These are phyloP conservation scores for Lyophyllum atratum DNA, from an alignment of 768 basidiomycete genomes.

Conservation along the genomic window DNA sequence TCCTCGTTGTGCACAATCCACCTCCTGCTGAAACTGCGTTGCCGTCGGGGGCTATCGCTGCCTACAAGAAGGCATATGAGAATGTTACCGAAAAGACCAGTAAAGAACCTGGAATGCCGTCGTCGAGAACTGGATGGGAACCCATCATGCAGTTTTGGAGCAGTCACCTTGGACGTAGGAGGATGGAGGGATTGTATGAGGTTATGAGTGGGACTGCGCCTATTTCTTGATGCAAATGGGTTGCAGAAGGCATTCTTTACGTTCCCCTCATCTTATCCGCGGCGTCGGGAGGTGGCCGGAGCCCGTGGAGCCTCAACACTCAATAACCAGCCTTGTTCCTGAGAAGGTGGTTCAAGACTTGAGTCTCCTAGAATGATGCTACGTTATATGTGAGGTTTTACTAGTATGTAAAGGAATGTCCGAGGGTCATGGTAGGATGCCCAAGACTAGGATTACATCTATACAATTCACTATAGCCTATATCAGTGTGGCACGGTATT, in stretches of 20 bases:
- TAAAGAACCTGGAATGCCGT: conserved; percentile 67
- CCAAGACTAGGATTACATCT: not conserved
- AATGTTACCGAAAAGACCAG: conserved; percentile 51
- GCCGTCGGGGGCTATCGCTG: conserved; percentile 43
- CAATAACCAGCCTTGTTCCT: too few species aligned
- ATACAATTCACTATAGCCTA: not conserved
- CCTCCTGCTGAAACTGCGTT: conserved; percentile 46
- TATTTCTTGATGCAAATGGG: not conserved
- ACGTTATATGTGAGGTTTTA: not conserved
- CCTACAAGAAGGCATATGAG: conserved; percentile 64
- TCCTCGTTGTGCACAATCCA: conserved; percentile 60
- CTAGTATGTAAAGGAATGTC: not conserved
- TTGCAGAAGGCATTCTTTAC: too few species aligned
- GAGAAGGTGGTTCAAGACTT: too few species aligned
- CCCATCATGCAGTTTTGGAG: conserved; percentile 91
- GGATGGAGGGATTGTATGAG: conserved; percentile 65
- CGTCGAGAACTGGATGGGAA: conserved; percentile 76
- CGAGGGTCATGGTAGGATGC: not conserved
- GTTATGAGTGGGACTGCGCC: conserved; percentile 50
- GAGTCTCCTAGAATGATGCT: not conserved
- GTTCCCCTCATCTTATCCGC: not conserved
- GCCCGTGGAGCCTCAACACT: too few species aligned
- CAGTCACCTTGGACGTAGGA: conserved; percentile 56
- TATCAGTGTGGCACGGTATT: not conserved
- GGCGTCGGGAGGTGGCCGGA: not conserved